These are phyloP conservation scores for Leccinum subspadiceum DNA, from an alignment of 1,284 basidiomycete species.

Conservation along the genomic window DNA sequence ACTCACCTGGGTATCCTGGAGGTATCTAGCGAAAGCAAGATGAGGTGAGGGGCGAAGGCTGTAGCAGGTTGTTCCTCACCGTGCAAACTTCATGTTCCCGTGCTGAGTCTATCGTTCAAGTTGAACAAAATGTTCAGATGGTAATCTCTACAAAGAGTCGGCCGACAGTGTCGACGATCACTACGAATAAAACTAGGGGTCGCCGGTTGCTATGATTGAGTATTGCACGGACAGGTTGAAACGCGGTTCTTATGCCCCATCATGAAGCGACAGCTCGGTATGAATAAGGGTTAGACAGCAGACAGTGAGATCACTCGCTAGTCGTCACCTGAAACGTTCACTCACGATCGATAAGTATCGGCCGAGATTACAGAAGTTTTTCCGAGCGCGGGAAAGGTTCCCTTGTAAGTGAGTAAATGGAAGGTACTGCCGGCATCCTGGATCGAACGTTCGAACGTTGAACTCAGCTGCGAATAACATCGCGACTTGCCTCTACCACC, in stretches of 20 bases:
- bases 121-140: background rate
- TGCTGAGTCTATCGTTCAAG: background rate
- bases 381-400: background rate
- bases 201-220: background rate
- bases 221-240: background rate
- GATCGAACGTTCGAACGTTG: background rate
- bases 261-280: background rate
- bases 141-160: background rate
- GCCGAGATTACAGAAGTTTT: background rate
- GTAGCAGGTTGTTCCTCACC: conserved; percentile 33
- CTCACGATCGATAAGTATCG: background rate
- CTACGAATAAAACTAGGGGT: background rate
- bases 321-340: background rate
- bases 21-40: conserved; percentile 45
- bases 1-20: conserved; percentile 68
- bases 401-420: background rate
- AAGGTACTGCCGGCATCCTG: background rate
- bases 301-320: background rate
- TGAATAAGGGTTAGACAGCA: background rate
- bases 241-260: background rate
- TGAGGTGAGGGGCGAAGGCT: background rate
- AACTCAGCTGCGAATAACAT: conserved; percentile 7
- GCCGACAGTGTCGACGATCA: background rate
- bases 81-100: conserved; percentile 52
- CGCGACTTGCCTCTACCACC: background rate